Evolutionary conservation across 192 early-diverging fungal species (phyloP), one percentile per base, ranked within the genome.

Genomic region (Dissophora ornata): DNA sequence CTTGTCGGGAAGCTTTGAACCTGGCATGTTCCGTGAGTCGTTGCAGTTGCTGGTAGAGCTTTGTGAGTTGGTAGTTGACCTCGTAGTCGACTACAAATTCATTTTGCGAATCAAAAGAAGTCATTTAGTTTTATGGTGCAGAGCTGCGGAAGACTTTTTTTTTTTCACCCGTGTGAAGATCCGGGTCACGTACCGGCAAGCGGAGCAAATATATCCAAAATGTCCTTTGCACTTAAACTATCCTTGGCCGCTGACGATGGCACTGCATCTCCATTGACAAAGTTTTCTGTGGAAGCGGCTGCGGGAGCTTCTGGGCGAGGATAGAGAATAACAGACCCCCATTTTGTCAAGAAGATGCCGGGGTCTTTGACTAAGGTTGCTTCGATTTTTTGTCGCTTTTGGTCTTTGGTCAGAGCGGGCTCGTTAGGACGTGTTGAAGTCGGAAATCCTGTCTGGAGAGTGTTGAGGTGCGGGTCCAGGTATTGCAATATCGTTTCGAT

Each of bases 311-410:
- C 48, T 61, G 63, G 59, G 13, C 73, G 64, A 49, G 73, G 73
- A 50, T 77, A 77, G 21, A 77, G 64, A 3, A 77, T 57, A 29
- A 77, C 73, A 11, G 73, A 67, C 9, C 73, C 73, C 73, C 73
- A 77, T 15, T 54, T 66, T 30, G 73, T 57, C 58, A 77, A 21
- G 42, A 77, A 77, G 54, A 77, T 67, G 34, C 58, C 54, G 3
- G 73, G 64, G 50, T 62, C 44, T 7, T 44, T 62, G 12, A 21
- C 22, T 1, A 77, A 42, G 18, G 65, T 67, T 0, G 49, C 29
- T 16, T 47, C 58, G 15, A 77, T 77, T 61, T 77, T 77, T 32
- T 22, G 28, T 13, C 64, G 64, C 24, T 77, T 77, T 22, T 67
- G 73, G 11, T 30, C 47, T 19, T 47, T 50, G 16, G 64, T 67